A percentile compares a stretch with the other conserved stretches of the same genome.
Evolutionary conservation across 2,329 filamentous ascomycete species (phyloP).

Genomic region (Amauroascus verrucosus): DNA sequence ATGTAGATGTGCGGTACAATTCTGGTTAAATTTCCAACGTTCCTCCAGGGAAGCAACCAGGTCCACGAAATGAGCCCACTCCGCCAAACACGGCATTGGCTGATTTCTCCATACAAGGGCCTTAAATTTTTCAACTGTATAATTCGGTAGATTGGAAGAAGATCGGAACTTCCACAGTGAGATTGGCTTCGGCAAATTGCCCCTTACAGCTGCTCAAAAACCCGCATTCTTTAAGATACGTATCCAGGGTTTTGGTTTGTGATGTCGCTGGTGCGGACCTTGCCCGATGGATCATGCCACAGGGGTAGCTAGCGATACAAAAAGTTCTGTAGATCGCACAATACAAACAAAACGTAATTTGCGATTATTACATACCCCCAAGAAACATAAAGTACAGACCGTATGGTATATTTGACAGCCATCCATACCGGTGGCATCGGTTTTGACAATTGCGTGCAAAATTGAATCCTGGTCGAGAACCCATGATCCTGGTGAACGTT

Average conservation of each 20-base stretch:
- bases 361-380: too few relatives aligned
- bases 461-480: too few relatives aligned
- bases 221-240: background rate
- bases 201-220: background rate
- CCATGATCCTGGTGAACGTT: too few relatives aligned
- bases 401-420: too few relatives aligned
- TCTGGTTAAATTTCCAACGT: conserved; percentile 3
- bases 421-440: too few relatives aligned
- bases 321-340: too few relatives aligned
- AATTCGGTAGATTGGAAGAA: background rate
- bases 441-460: too few relatives aligned
- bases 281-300: conserved; percentile 1
- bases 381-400: too few relatives aligned
- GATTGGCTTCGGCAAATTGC: background rate
- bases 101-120: background rate
- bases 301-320: background rate
- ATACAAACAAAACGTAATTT: too few relatives aligned
- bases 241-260: background rate
- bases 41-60: background rate
- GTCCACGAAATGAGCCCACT: conserved; percentile 8
- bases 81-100: conserved; percentile 5
- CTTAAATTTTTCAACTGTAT: background rate
- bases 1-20: conserved; percentile 1
- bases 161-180: background rate
- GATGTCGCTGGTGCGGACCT: background rate